Evolutionary conservation across 495 filamentous ascomycete genomes (phyloP).

Genomic region (Trypethelium eluteriae): DNA sequence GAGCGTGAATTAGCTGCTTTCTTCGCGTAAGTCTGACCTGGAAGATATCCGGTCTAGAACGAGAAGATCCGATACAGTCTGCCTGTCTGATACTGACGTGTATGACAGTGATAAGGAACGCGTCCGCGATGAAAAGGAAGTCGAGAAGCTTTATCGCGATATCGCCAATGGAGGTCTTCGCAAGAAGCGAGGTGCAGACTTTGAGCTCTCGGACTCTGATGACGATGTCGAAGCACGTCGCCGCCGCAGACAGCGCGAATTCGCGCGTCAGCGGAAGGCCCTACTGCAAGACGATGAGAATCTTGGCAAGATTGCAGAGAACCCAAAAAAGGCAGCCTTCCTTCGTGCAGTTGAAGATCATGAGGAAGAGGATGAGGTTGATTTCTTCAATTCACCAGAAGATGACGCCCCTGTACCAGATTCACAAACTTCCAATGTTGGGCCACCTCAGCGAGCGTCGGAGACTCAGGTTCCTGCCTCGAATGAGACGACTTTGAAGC

Average conservation of each 20-base stretch:
- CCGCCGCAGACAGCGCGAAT: slow-evolving; percentile 76
- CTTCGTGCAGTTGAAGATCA: slow-evolving; percentile 80
- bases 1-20: slow-evolving; percentile 75
- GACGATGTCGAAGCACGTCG: slow-evolving; percentile 75
- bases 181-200: slow-evolving; percentile 62
- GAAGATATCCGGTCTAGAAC: background rate
- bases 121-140: slow-evolving; percentile 67
- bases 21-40: slow-evolving; percentile 62
- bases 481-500: slow-evolving; percentile 37
- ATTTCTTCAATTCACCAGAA: slow-evolving; percentile 52
- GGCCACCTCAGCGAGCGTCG: slow-evolving; percentile 34
- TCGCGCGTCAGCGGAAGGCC: slow-evolving; percentile 84
- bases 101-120: slow-evolving; percentile 49
- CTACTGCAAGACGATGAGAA: slow-evolving; percentile 77
- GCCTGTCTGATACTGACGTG: slow-evolving; percentile 16
- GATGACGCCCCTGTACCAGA: slow-evolving; percentile 35
- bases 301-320: slow-evolving; percentile 75
- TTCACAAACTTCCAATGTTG: slow-evolving; percentile 39
- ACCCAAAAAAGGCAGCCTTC: slow-evolving; percentile 86
- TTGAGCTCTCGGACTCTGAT: slow-evolving; percentile 70
- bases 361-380: slow-evolving; percentile 64
- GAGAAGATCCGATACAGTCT: too few relatives aligned
- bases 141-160: slow-evolving; percentile 84
- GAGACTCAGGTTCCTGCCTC: slow-evolving; percentile 18
- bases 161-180: slow-evolving; percentile 80